A percentile compares a stretch with the other conserved stretches of the same genome.
Evolutionary conservation across 345 rosid genomes (phyloP).

Genomic region (Turnera subulata): DNA sequence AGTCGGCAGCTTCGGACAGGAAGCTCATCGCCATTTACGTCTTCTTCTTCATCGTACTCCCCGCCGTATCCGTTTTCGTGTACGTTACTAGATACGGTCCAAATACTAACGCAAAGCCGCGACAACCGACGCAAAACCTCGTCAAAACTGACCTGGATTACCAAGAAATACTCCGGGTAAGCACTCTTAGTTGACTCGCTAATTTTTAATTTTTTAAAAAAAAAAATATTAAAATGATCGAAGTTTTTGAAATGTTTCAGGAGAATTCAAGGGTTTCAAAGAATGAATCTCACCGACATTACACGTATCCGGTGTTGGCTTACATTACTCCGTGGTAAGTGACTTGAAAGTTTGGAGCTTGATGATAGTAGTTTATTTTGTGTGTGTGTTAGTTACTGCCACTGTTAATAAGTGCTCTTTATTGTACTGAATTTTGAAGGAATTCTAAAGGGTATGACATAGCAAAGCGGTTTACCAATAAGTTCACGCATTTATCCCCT

Average conservation of each 20-base stretch:
- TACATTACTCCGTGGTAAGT: slow-evolving; percentile 81
- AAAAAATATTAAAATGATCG: slow-evolving; percentile 23
- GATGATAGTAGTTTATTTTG: no score
- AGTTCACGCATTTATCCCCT: slow-evolving; percentile 84
- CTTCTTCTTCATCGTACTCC: slow-evolving; percentile 61
- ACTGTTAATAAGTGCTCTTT: not conserved
- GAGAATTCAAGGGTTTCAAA: slow-evolving; percentile 53
- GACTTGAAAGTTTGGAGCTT: slow-evolving; percentile 9
- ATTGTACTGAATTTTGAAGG: slow-evolving; percentile 34
- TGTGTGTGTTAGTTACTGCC: slow-evolving; percentile 35
- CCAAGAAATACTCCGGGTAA: slow-evolving; percentile 67
- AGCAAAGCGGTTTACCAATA: slow-evolving; percentile 69
- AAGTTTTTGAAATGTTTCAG: slow-evolving; percentile 34
- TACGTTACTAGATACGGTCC: slow-evolving; percentile 51
- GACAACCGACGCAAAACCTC: slow-evolving; percentile 37
- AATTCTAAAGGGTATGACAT: slow-evolving; percentile 84
- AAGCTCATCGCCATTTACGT: slow-evolving; percentile 49
- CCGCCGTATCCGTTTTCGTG: slow-evolving; percentile 52
- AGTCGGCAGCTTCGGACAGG: slow-evolving; percentile 45
- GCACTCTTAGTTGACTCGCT: slow-evolving; percentile 5
- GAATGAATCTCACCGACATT: slow-evolving; percentile 53
- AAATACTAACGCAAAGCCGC: slow-evolving; percentile 17
- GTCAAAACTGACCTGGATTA: slow-evolving; percentile 48
- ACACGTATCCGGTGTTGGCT: slow-evolving; percentile 59
- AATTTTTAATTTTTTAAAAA: slow-evolving; percentile 11